Conservation (phyloP, 2,329 filamentous ascomycete species). For the Penicillium sp. region DNA sequence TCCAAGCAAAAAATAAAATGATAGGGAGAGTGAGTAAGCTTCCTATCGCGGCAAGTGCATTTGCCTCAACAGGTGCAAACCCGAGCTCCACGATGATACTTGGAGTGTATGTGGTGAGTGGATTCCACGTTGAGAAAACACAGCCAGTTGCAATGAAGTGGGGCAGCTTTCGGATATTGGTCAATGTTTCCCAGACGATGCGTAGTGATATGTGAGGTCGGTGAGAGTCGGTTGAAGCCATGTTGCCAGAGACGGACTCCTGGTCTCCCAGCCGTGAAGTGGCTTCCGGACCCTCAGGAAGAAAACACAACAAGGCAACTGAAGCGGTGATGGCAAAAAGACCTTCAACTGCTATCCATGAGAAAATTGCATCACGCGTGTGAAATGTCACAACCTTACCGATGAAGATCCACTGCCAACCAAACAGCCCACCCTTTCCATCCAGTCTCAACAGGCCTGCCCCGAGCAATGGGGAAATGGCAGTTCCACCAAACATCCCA, state of each 20-base stretch:
- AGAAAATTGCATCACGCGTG: neutral
- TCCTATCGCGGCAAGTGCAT: slow-evolving; percentile 48
- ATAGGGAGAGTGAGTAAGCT: slow-evolving; percentile 50
- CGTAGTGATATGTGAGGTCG: slow-evolving; percentile 41
- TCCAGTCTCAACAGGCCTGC: slow-evolving; percentile 52
- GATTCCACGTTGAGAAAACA: slow-evolving; percentile 57
- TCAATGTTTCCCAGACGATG: slow-evolving; percentile 48
- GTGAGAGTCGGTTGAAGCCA: slow-evolving; percentile 33
- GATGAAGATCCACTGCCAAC: slow-evolving; percentile 57
- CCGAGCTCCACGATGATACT: slow-evolving; percentile 43
- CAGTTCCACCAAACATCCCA: slow-evolving; percentile 56
- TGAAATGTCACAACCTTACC: slow-evolving; percentile 29
- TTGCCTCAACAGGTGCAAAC: slow-evolving; percentile 50
- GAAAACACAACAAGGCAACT: slow-evolving; percentile 42
- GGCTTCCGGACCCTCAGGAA: slow-evolving; percentile 20
- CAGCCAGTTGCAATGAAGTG: slow-evolving; percentile 54
- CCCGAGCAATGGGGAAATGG: slow-evolving; percentile 52
- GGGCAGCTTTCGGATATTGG: slow-evolving; percentile 51
- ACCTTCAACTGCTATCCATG: slow-evolving; percentile 44
- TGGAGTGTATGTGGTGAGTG: slow-evolving; percentile 55
- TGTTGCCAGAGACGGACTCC: slow-evolving; percentile 28
- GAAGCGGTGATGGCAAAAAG: slow-evolving; percentile 47
- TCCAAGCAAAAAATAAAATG: slow-evolving; percentile 52
- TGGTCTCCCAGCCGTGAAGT: too few species aligned
- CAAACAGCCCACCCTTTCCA: slow-evolving; percentile 43